phyloP scores from a whole-genome alignment of 495 filamentous ascomycete species.

The Jackrogersella minutella region DNA sequence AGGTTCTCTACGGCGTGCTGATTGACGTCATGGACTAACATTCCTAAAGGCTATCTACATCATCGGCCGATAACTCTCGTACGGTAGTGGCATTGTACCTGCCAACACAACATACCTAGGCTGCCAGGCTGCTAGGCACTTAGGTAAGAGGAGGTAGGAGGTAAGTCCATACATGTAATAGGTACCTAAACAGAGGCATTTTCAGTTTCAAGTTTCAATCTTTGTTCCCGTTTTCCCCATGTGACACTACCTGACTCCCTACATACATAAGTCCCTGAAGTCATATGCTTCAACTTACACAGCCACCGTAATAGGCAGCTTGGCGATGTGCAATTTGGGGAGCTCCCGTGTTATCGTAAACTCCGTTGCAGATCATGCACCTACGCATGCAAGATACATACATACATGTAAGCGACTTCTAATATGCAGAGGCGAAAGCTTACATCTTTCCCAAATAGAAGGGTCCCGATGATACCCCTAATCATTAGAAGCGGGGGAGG shows the following conservation, averaged over 20 bases:
- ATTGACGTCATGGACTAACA: constrained; percentile 28
- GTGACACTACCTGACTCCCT: constrained; percentile 4
- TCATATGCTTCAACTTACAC: constrained; percentile 8
- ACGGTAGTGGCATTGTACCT: too few relatives aligned
- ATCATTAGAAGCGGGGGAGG: constrained; percentile 8
- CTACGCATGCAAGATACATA: too few relatives aligned
- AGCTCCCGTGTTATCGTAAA: background rate
- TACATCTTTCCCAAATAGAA: background rate
- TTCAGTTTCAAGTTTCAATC: constrained; percentile 6
- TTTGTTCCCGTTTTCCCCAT: constrained; percentile 1
- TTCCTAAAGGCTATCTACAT: background rate
- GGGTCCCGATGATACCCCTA: constrained; percentile 16
- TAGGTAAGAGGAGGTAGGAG: too few relatives aligned
- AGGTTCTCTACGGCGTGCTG: background rate
- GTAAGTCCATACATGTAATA: too few relatives aligned
- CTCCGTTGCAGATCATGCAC: too few relatives aligned
- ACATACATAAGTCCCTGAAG: too few relatives aligned
- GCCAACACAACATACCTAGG: too few relatives aligned
- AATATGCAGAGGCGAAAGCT: too few relatives aligned
- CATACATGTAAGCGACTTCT: too few relatives aligned
- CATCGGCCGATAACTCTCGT: background rate
- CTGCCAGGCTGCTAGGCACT: too few relatives aligned
- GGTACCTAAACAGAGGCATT: background rate
- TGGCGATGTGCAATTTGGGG: constrained; percentile 21
- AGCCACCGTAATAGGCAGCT: constrained; percentile 13